Base-by-base conservation (phyloP, 139 green algal genomes). In the Nannochloris sp. region DNA sequence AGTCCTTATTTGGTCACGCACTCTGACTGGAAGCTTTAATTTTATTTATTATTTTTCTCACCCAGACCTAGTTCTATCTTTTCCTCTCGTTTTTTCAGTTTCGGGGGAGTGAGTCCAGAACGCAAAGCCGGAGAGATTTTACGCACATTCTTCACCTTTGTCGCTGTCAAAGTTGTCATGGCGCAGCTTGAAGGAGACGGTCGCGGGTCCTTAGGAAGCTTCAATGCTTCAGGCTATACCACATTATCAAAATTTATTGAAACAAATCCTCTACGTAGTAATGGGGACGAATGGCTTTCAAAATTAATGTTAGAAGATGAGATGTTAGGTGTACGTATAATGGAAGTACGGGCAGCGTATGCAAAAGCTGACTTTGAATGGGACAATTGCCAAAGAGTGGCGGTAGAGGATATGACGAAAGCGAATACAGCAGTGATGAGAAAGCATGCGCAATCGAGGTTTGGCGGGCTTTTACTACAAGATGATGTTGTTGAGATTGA, bases 281-380 rank as follows among this genome's bases (percentile, higher is more conserved):
- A 67, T 30, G 9, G 27, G 6, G 34, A 46, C 27, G 51, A 44
- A 19, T 76, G 70, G 70, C 70, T 76, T 30, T 27, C 54, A 14
- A 53, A 64, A n/a, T 54, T 76, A 30, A 71, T 76, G 70, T 13
- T 55, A 35, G 27, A 37, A 25, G 39, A 76, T 36, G 38, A 72
- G 30, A 54, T 76, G 70, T 39, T 76, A 36, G 70, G 70, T 0
- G 30, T 88, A 44, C 70, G 87, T 0, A 62, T 93, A 10, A 85
- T 91, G 72, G 86, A 95, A 54, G 89, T 96, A 27, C 71, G 89
- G 1, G 38, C 54, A 14, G 78, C 76, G 0, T 96, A 96, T 61
- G 67, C 64, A 14, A 35, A 59, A n/a, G 65, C 82, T 31, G 86
- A 92, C 38, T 96, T 96, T 74, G 89, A 95, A 75, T 95, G 80